Percentiles rank a stretch among this genome's conserved stretches.
Conservation (phyloP, 2,329 filamentous ascomycete species). For the Apiospora pterosperma region DNA sequence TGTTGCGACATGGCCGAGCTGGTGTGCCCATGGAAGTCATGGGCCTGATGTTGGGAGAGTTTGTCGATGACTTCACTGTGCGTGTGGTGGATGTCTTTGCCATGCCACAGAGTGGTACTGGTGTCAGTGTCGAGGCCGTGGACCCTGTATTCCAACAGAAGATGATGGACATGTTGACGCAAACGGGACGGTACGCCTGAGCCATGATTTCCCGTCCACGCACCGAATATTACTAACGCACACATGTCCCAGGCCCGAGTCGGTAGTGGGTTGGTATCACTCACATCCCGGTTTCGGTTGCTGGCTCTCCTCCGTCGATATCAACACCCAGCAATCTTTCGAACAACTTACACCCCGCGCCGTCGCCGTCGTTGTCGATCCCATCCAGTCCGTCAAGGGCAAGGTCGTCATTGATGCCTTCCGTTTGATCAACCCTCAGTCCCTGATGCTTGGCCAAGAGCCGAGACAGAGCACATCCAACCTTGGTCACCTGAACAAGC, state of each 20-base stretch:
- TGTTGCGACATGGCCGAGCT: conserved; percentile 94
- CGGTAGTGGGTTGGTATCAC: conserved; percentile 99
- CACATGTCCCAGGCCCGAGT: conserved; percentile 67
- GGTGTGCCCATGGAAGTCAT: conserved; percentile 99
- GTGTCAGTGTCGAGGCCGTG: conserved; percentile 96
- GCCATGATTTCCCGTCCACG: too few species aligned
- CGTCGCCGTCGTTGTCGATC: conserved; percentile 96
- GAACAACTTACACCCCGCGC: conserved; percentile 96
- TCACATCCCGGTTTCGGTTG: conserved; percentile 98
- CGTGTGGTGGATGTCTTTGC: conserved; percentile 98
- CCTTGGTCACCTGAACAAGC: conserved; percentile 96
- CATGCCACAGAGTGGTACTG: conserved; percentile 98
- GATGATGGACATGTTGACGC: conserved; percentile 99
- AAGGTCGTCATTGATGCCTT: conserved; percentile 99
- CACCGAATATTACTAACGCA: background rate
- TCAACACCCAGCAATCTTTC: conserved; percentile 99
- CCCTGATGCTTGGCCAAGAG: conserved; percentile 96
- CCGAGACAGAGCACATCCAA: conserved; percentile 97
- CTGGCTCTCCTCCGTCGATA: conserved; percentile 98
- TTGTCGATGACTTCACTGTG: conserved; percentile 98
- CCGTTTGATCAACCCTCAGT: conserved; percentile 96
- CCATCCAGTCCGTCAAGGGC: conserved; percentile 98
- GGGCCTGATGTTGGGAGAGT: conserved; percentile 98
- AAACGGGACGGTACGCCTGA: conserved; percentile 78
- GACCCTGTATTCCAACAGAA: conserved; percentile 99